Conservation (phyloP, 2,329 filamentous ascomycete genomes). For the Graphiopsis chlorocephala region DNA sequence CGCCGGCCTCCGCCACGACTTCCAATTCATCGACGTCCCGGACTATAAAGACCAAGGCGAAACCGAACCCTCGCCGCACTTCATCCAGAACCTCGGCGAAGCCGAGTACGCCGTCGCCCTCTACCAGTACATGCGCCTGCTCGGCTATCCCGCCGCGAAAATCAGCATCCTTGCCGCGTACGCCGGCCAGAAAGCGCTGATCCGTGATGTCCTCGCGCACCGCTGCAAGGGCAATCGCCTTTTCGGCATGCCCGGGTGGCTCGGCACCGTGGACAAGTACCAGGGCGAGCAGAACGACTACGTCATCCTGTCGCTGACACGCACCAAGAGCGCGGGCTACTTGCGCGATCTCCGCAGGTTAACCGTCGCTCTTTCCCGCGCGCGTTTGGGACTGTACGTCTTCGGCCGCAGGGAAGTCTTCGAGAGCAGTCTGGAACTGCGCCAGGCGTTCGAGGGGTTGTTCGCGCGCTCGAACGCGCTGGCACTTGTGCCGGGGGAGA, state of each 20-base stretch:
- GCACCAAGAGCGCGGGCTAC: conserved; percentile 86
- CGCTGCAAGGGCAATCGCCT: conserved; percentile 78
- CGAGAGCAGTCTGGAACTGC: conserved; percentile 81
- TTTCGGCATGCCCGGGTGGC: conserved; percentile 84
- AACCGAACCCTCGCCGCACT: conserved; percentile 85
- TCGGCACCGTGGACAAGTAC: conserved; percentile 97
- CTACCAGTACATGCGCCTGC: conserved; percentile 93
- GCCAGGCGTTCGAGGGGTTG: conserved; percentile 78
- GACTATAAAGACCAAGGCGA: conserved; percentile 92
- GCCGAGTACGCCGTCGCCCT: conserved; percentile 95
- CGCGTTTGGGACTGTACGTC: conserved; percentile 86
- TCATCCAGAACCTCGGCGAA: conserved; percentile 93
- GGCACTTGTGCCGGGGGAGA: conserved; percentile 76
- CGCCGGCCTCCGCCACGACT: conserved; percentile 88
- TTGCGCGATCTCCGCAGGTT: conserved; percentile 88
- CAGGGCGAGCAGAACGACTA: conserved; percentile 99
- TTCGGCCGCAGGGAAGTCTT: conserved; percentile 86
- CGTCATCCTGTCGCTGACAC: conserved; percentile 87
- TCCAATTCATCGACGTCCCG: conserved; percentile 93
- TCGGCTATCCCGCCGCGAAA: conserved; percentile 80
- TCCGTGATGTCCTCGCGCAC: conserved; percentile 80
- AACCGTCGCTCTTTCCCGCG: conserved; percentile 90
- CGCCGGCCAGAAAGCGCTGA: conserved; percentile 83
- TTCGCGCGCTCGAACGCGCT: conserved; percentile 67
- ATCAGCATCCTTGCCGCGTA: conserved; percentile 94